Base-by-base conservation (phyloP, 208 protist genomes). In the Acanthamoeba sp. region DNA sequence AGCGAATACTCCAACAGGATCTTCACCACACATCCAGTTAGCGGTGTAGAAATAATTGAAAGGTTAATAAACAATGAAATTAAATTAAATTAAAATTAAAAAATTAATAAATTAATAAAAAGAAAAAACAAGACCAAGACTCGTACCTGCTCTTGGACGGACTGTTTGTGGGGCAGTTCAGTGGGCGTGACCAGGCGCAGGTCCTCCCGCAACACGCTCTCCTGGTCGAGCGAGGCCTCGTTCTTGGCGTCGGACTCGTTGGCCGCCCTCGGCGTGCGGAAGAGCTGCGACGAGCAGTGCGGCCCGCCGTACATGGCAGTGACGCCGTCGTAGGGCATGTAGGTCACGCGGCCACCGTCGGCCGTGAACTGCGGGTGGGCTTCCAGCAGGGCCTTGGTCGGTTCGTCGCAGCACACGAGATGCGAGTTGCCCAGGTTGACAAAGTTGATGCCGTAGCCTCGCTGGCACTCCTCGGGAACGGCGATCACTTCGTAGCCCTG, bases 401-500 rank as follows among this genome's bases (percentile, higher is more conserved):
- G n/a, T 36, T 96, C 95, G 50, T 96, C 57, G 48, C 94, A 66
- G 71, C 88, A 94, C 87, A 95, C 94, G 16, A 96, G 38, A 27
- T 64, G 52, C 29, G 94, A 32, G 57, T 96, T 84, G 40, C 96
- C 96, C 34, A 97, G 64, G 38, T 97, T 97, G 1, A 97, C 38
- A 29, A 96, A 88, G 89, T 97, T 97, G 88, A 94, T 95, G n/a
- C 92, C 96, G 40, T 97, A 96, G 7, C 62, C 82, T 10, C 94
- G 32, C 45, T 97, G 95, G 14, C 84, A 55, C 9, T 97, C 62
- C 85, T 96, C 88, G 40, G 96, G 55, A 27, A 97, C 34, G 20
- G 57, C 2, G 32, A 97, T 96, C 27, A 97, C 93, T 2, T 97
- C 24, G 24, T 64, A 97, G 40, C 96, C 95, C 20, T 93, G 27